A percentile compares a stretch with the other conserved stretches of the same genome.
Evolutionary conservation across 192 early-diverging fungal species (phyloP).

Genomic region (Backusella sp.): DNA sequence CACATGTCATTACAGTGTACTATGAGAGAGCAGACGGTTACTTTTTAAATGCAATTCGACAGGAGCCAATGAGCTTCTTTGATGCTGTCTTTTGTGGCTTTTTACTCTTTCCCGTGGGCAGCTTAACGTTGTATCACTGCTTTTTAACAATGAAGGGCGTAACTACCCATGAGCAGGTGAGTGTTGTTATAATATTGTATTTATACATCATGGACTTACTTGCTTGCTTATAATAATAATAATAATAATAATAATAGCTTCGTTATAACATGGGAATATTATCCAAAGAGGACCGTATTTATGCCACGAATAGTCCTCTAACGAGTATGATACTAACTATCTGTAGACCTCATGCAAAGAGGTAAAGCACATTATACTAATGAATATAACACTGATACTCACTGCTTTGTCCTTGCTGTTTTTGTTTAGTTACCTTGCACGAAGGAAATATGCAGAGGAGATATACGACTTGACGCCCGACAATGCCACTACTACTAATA

Average conservation of each 20-base stretch:
- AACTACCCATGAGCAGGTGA: constrained; percentile 86
- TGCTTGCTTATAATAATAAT: not conserved
- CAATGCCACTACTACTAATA: not conserved
- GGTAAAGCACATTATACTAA: constrained; percentile 26
- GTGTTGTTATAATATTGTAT: not conserved
- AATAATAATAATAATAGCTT: not conserved
- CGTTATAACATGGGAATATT: constrained; percentile 26
- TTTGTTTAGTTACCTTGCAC: constrained; percentile 12
- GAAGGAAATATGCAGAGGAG: constrained; percentile 17
- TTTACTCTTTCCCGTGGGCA: constrained; percentile 60
- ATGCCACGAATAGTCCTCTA: constrained; percentile 44
- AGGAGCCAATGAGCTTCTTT: constrained; percentile 41
- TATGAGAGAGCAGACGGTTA: not conserved
- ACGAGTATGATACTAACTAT: constrained; percentile 54
- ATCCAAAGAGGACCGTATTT: constrained; percentile 40
- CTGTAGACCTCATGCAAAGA: constrained; percentile 52
- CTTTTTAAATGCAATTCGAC: not conserved
- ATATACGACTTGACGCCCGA: not conserved
- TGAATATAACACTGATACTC: not conserved
- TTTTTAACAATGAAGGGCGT: constrained; percentile 67
- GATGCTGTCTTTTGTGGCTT: constrained; percentile 62
- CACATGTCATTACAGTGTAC: constrained; percentile 44
- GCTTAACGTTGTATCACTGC: constrained; percentile 72
- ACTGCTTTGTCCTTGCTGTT: not conserved
- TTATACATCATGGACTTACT: too few species aligned